Evolutionary conservation across 257 asterid genomes (phyloP), one percentile per base, ranked within the genome.

Genomic region (Salvia rosmarinus): DNA sequence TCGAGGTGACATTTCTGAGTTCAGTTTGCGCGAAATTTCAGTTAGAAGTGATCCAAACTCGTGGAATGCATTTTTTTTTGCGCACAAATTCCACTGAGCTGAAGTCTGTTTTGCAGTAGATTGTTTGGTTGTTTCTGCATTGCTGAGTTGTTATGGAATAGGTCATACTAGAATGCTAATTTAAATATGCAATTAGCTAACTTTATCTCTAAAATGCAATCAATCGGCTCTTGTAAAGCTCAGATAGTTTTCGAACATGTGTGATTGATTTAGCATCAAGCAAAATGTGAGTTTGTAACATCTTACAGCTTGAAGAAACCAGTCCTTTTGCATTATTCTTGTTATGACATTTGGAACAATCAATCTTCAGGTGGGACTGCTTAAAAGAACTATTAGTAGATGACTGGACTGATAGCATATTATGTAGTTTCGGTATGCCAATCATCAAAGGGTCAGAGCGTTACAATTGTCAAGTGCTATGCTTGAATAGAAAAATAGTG

Each of bases 401-500:
- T 51, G 96, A 92, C 80, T 90, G 96, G 97, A 92, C 98, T 2
- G 96, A 92, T 80, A 90, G 81, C 56, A 80, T 92, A 50, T 71
- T 90, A 37, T 92, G 97, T 77, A 88, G 98, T 77, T 90, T 92
- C 46, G 98, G 97, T 21, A 92, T 92, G 97, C 98, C 98, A 30
- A 81, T 90, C 52, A 81, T 88, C 73, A 90, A 92, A 76, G 98
- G 90, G 28, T 86, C 90, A 0, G 97, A 92, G 84, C 91, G 96
- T 55, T 92, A 92, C 81, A 90, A 92, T 68, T 90, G 98, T 73
- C 98, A 92, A 79, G 86, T 92, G 35, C 74, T 92, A 71, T 90
- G 97, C 79, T 77, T 92, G 77, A 86, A 92, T 80, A 78, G 95
- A 75, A 87, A 89, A 80, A 90, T 92, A 60, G 50, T 92, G 73